Evolutionary conservation across 2,329 filamentous ascomycete genomes (phyloP).

Genomic region (Tolypocladium paradoxum): DNA sequence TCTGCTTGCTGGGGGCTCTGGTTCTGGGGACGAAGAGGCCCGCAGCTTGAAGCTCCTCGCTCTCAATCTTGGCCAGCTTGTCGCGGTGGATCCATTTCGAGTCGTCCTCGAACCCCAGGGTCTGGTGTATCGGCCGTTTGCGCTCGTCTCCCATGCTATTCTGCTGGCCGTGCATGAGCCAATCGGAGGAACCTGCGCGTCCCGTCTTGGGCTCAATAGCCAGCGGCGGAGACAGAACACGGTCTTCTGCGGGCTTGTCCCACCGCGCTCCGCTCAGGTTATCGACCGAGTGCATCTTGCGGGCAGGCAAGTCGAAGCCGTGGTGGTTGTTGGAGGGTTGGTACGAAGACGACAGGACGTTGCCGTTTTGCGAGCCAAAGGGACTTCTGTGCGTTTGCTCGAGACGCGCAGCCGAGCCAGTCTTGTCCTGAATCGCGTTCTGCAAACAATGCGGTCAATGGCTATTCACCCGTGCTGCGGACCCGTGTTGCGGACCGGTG

Average conservation of each 20-base stretch:
- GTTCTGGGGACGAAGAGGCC: constrained; percentile 53
- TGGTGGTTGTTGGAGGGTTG: constrained; percentile 5
- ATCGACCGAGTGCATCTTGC: constrained; percentile 26
- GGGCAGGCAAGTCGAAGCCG: constrained; percentile 17
- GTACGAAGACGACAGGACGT: constrained; percentile 11
- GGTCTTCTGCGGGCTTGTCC: constrained; percentile 12
- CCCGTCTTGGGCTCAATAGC: constrained; percentile 13
- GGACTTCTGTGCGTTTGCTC: constrained; percentile 9
- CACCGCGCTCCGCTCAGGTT: constrained; percentile 15
- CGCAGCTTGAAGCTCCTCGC: constrained; percentile 66
- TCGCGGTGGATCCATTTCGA: constrained; percentile 81
- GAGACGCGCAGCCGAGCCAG: constrained; percentile 1
- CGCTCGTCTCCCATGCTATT: constrained; percentile 13
- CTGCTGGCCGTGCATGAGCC: constrained; percentile 7
- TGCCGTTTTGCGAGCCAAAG: constrained; percentile 13
- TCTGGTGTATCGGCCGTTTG: constrained; percentile 14
- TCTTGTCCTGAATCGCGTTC: constrained; percentile 5
- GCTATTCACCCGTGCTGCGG: background rate
- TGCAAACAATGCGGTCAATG: constrained; percentile 2
- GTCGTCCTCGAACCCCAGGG: constrained; percentile 34
- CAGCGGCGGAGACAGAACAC: constrained; percentile 11
- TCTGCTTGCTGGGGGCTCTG: constrained; percentile 40
- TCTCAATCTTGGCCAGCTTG: constrained; percentile 75
- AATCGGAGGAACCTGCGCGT: constrained; percentile 6
- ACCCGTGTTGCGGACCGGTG: background rate